A percentile compares a stretch with the other conserved stretches of the same genome.
Conservation (phyloP, 2,329 filamentous ascomycete genomes). For the Pyricularia pennisetigena region DNA sequence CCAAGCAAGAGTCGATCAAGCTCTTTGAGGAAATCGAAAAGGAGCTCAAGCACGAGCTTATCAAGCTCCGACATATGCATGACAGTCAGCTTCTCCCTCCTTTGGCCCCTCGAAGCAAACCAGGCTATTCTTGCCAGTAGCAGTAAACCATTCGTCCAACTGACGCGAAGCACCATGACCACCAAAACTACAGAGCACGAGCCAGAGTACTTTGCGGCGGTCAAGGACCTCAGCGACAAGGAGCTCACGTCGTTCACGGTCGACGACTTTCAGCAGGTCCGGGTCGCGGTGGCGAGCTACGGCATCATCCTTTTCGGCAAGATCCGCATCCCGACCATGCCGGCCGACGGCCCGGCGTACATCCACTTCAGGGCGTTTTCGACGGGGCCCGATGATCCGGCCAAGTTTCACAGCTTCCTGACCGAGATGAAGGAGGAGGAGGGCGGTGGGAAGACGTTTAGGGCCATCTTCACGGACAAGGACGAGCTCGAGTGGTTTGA, state of each 20-base stretch:
- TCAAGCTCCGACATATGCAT: conserved; percentile 36
- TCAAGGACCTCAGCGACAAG: conserved; percentile 25
- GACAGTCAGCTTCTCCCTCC: conserved; percentile 23
- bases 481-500: conserved; percentile 46
- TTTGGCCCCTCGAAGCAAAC: not conserved
- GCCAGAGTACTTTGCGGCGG: conserved; percentile 42
- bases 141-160: not conserved
- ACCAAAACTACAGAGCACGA: conserved; percentile 34
- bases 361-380: conserved; percentile 39
- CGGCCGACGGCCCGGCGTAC: conserved; percentile 21
- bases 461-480: conserved; percentile 34
- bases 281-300: conserved; percentile 35
- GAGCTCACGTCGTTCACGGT: conserved; percentile 25
- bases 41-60: conserved; percentile 40
- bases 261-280: conserved; percentile 31
- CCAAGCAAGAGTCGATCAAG: conserved; percentile 39
- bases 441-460: conserved; percentile 31
- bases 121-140: not conserved
- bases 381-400: conserved; percentile 26
- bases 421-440: conserved; percentile 28
- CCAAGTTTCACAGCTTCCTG: conserved; percentile 35
- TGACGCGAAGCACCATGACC: not conserved
- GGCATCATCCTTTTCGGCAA: conserved; percentile 39
- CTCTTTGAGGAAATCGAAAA: conserved; percentile 37
- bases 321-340: conserved; percentile 32